Conservation (phyloP, 2,329 filamentous ascomycete species). For the Rhinocladiella mackenziei region DNA sequence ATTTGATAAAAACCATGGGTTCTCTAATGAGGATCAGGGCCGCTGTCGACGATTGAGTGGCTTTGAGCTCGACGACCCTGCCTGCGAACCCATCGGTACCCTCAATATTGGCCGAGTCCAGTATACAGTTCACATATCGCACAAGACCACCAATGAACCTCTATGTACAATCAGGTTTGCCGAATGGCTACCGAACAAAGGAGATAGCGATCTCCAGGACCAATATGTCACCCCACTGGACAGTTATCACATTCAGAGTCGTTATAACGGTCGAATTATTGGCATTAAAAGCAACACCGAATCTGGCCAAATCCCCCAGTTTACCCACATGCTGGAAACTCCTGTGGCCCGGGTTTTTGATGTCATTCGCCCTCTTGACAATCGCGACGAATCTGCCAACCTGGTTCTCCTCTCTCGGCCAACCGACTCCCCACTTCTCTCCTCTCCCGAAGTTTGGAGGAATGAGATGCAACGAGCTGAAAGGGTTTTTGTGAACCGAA, state of each 20-base stretch:
- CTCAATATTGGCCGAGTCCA: slow-evolving; percentile 81
- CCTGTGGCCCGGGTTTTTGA: slow-evolving; percentile 88
- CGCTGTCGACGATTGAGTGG: slow-evolving; percentile 69
- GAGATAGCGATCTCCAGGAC: slow-evolving; percentile 77
- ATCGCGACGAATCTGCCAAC: slow-evolving; percentile 60
- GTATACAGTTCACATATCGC: slow-evolving; percentile 83
- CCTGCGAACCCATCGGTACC: slow-evolving; percentile 75
- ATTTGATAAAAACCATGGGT: slow-evolving; percentile 56
- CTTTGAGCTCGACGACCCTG: slow-evolving; percentile 57
- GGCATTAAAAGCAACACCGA: slow-evolving; percentile 66
- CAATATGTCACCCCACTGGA: slow-evolving; percentile 80
- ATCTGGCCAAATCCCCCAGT: slow-evolving; percentile 42
- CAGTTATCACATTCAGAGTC: slow-evolving; percentile 81
- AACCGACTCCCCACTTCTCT: slow-evolving; percentile 52
- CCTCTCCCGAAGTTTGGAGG: slow-evolving; percentile 17
- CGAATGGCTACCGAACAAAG: slow-evolving; percentile 92
- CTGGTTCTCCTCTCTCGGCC: slow-evolving; percentile 86
- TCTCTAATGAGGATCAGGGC: slow-evolving; percentile 33
- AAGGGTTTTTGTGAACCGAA: slow-evolving; percentile 81
- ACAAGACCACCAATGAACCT: slow-evolving; percentile 64
- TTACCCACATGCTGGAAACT: slow-evolving; percentile 65
- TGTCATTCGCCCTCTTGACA: slow-evolving; percentile 68
- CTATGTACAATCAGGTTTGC: slow-evolving; percentile 89
- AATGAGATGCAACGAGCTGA: slow-evolving; percentile 50
- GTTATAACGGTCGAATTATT: slow-evolving; percentile 78